phyloP scores from a whole-genome alignment of 2,329 filamentous ascomycete genomes.

The Trematosphaeria pertusa region DNA sequence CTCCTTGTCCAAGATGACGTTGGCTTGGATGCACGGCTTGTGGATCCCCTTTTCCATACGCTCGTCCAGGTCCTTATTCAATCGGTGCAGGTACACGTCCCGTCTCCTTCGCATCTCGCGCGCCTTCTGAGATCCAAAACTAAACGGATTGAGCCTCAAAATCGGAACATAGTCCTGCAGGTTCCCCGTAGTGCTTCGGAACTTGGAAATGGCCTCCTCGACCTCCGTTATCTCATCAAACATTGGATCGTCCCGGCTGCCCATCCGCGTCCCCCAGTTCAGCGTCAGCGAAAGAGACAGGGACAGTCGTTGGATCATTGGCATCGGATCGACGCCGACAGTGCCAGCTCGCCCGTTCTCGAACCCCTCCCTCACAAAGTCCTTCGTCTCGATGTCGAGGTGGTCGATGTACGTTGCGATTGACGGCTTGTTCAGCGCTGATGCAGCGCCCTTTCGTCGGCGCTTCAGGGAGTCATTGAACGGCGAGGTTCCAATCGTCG shows the following conservation, averaged over 20 bases:
- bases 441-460: conserved; percentile 69
- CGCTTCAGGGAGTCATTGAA: conserved; percentile 71
- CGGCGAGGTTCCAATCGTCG: conserved; percentile 72
- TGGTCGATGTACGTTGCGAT: conserved; percentile 68
- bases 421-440: conserved; percentile 69
- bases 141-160: conserved; percentile 67
- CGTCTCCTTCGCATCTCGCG: conserved; percentile 66
- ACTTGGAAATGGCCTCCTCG: conserved; percentile 66
- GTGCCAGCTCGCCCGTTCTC: conserved; percentile 63
- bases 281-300: conserved; percentile 69
- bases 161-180: conserved; percentile 68
- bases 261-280: conserved; percentile 71
- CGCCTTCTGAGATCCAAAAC: conserved; percentile 63
- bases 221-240: conserved; percentile 69
- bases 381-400: conserved; percentile 67
- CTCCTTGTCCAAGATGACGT: conserved; percentile 69
- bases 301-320: conserved; percentile 70
- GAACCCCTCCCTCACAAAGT: conserved; percentile 68
- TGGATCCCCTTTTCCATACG: conserved; percentile 67
- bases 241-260: conserved; percentile 64
- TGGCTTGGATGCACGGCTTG: conserved; percentile 71
- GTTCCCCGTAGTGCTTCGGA: conserved; percentile 67
- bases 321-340: conserved; percentile 67
- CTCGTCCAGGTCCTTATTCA: conserved; percentile 67
- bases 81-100: conserved; percentile 64